Conservation (phyloP, 164 flowering plant species). For the Malania oleifera region DNA sequence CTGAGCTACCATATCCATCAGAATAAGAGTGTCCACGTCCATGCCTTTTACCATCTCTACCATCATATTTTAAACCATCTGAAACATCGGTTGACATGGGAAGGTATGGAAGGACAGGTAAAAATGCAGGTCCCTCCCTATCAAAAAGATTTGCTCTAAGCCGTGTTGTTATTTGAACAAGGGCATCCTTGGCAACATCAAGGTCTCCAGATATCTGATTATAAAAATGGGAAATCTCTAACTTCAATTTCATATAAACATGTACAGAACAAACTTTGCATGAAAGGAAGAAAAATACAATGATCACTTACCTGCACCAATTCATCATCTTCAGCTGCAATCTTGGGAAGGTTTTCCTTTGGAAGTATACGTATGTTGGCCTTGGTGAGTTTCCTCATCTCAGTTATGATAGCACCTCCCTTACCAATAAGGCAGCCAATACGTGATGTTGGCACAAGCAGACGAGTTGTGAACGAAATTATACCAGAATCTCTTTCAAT, state of each 20-base stretch:
- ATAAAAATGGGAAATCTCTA: neutral
- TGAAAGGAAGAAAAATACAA: neutral
- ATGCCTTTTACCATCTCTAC: conserved; percentile 70
- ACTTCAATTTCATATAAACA: neutral
- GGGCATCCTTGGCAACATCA: conserved; percentile 83
- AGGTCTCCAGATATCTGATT: conserved; percentile 85
- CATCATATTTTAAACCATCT: conserved; percentile 59
- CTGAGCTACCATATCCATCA: conserved; percentile 62
- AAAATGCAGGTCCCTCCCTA: conserved; percentile 71
- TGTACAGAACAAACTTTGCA: neutral
- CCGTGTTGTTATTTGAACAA: conserved; percentile 66
- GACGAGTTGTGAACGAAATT: conserved; percentile 60
- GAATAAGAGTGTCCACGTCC: conserved; percentile 75
- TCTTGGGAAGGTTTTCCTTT: conserved; percentile 81
- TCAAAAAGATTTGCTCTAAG: conserved; percentile 88
- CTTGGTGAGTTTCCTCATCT: conserved; percentile 78
- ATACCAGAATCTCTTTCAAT: conserved; percentile 84
- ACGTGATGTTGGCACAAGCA: conserved; percentile 82
- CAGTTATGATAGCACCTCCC: conserved; percentile 86
- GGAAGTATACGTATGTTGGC: conserved; percentile 91
- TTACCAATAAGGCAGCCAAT: conserved; percentile 96
- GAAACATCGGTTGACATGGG: conserved; percentile 59
- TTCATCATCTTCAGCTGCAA: conserved; percentile 91
- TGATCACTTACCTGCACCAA: conserved; percentile 80
- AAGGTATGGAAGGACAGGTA: conserved; percentile 83